Evolutionary conservation across 306 rosid species (phyloP), one percentile per base, ranked within the genome.

Genomic region (Oxytropis ochrocephala): DNA sequence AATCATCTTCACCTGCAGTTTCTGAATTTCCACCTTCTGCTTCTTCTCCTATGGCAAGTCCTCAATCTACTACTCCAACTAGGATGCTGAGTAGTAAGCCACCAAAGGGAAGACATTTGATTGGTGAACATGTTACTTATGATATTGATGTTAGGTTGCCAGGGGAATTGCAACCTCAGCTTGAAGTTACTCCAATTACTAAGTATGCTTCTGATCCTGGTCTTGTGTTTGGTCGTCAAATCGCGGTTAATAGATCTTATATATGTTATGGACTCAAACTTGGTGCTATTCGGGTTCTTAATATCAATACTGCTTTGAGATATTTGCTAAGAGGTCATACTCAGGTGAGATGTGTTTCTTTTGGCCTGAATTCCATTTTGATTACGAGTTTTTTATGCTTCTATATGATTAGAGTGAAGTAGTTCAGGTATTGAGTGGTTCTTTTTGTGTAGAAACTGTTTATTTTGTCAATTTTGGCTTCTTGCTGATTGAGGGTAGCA

Each of bases 251-350:
- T 49, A 83, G 79, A 59, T 85, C 94, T 72, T 88, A 88, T 38
- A 88, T 88, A 12, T 85, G 94, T 76, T 88, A 88, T 79, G 94
- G 94, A 43, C 87, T 88, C 53, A 85, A 85, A 62, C 82, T 80
- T 8, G 94, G 94, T 55, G 84, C 88, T 32, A 88, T 88, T 47
- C 66, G 94, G 41, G 88, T 88, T 36, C 90, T 88, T 75, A 86
- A 88, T 50, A 88, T 88, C 51, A 83, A 85, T 33, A 88, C 90
- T 62, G 90, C 90, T 7, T 41, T 81, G 54, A 81, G 93, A 83
- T 78, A 87, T 55, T 80, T 88, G 85, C 90, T 88, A 60, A 79
- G 86, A n/a, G 93, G 93, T 75, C 93, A 88, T 76, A 88, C 79
- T 44, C 86, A 85, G 93, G 93, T 87, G 13, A 56, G 76, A 75